Evolutionary conservation across 2,329 filamentous ascomycete genomes (phyloP).

Genomic region (Pseudogymnoascus verrucosus): DNA sequence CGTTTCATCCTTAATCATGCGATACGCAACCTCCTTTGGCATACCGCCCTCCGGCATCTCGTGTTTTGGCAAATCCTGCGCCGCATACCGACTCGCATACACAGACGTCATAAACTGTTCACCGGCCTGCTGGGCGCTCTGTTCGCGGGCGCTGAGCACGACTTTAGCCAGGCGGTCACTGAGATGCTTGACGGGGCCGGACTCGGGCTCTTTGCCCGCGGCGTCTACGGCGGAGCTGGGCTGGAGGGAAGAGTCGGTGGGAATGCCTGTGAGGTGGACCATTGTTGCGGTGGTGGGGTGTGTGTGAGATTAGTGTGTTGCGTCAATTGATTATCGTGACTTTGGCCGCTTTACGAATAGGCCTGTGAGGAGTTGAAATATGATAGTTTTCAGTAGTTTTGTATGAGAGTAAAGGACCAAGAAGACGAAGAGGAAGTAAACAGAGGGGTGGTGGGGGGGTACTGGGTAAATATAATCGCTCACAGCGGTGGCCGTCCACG

Average conservation of each 20-base stretch:
- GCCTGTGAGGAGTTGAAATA: not conserved
- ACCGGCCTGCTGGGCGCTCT: too few relatives aligned
- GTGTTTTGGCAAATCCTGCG: conserved; percentile 67
- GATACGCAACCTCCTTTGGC: conserved; percentile 88
- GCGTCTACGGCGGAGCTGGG: conserved; percentile 27
- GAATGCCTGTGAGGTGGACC: conserved; percentile 41
- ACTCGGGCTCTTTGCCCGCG: conserved; percentile 24
- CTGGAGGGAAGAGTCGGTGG: conserved; percentile 17
- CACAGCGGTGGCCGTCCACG: not conserved
- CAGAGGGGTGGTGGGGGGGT: not conserved
- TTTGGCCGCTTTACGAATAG: not conserved
- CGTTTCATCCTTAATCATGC: conserved; percentile 93
- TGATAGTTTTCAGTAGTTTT: not conserved
- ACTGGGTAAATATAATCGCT: not conserved
- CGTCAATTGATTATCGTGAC: not conserved
- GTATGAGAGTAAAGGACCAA: not conserved
- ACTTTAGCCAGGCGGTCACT: conserved; percentile 39
- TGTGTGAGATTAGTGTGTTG: not conserved
- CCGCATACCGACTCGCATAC: conserved; percentile 80
- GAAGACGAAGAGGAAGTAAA: not conserved
- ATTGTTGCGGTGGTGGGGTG: conserved; percentile 27
- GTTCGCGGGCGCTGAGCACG: conserved; percentile 27
- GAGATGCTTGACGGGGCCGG: conserved; percentile 16
- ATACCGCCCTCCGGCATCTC: conserved; percentile 88
- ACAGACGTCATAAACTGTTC: conserved; percentile 38